These are phyloP conservation scores for Neurospora sp. DNA, from an alignment of 2,329 filamentous ascomycete genomes.

Conservation along the genomic window DNA sequence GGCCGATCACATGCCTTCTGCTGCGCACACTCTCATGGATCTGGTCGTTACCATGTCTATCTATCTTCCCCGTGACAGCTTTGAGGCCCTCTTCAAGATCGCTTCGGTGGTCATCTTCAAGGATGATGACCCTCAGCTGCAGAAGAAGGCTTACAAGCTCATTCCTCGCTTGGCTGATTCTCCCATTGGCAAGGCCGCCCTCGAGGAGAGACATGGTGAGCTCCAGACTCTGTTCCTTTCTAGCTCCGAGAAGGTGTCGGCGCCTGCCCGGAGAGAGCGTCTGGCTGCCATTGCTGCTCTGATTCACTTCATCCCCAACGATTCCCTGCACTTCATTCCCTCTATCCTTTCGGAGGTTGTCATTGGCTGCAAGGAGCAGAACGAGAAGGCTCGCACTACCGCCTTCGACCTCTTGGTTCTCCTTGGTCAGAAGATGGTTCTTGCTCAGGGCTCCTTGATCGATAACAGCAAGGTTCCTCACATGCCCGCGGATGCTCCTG, in stretches of 20 bases:
- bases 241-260: constrained; percentile 74
- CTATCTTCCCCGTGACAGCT: constrained; percentile 82
- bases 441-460: constrained; percentile 59
- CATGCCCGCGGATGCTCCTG: constrained; percentile 72
- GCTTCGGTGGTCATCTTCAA: constrained; percentile 73
- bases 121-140: constrained; percentile 77
- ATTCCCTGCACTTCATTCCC: constrained; percentile 86
- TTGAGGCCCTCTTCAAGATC: constrained; percentile 75
- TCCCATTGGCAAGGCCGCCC: constrained; percentile 62
- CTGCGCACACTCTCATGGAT: constrained; percentile 91
- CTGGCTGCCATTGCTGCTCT: constrained; percentile 74
- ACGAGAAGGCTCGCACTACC: constrained; percentile 81
- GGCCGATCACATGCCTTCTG: constrained; percentile 70
- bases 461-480: constrained; percentile 78
- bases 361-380: constrained; percentile 93
- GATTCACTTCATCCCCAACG: constrained; percentile 65
- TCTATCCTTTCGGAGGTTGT: constrained; percentile 88
- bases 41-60: constrained; percentile 92
- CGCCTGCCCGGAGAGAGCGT: constrained; percentile 77
- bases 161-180: constrained; percentile 84
- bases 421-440: constrained; percentile 71
- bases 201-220: constrained; percentile 65
- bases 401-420: constrained; percentile 85
- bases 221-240: constrained; percentile 72
- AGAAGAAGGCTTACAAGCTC: constrained; percentile 98